phyloP scores from a whole-genome alignment of 352 stramenopile species.

The Globisporangium middletonii region DNA sequence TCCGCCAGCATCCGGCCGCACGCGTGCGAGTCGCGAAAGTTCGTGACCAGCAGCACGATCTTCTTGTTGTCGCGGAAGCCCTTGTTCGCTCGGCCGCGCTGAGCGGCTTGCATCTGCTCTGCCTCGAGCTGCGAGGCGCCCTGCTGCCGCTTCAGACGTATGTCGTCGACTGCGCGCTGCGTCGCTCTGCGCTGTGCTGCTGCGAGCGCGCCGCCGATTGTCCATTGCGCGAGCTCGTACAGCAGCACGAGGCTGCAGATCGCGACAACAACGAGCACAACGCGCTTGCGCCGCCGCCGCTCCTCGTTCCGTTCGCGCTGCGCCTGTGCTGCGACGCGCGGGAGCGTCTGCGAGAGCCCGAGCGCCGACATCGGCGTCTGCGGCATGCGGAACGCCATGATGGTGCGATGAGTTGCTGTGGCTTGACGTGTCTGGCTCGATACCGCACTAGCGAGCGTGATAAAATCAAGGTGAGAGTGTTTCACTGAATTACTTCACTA shows the following conservation, averaged over 20 bases:
- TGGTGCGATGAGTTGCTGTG: no score
- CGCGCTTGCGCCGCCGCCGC: constrained; percentile 11
- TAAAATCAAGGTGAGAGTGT: background rate
- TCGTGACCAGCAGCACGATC: constrained; percentile 70
- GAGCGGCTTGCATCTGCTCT: constrained; percentile 13
- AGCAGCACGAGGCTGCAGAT: constrained; percentile 23
- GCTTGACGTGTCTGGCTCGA: no score
- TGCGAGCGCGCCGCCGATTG: constrained; percentile 26
- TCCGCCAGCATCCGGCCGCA: constrained; percentile 54
- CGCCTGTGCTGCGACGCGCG: constrained; percentile 15
- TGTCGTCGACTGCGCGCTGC: constrained; percentile 22
- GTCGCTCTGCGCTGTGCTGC: constrained; percentile 16
- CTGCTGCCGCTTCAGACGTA: constrained; percentile 16
- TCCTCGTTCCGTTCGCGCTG: constrained; percentile 9
- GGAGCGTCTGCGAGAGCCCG: constrained; percentile 37
- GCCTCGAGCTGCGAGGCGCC: constrained; percentile 11
- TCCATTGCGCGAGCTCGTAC: constrained; percentile 37
- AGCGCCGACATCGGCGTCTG: constrained; percentile 58
- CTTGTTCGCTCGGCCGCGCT: constrained; percentile 4
- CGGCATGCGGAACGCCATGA: constrained; percentile 17
- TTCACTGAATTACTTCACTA: background rate
- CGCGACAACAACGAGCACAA: constrained; percentile 19
- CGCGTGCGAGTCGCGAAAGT: constrained; percentile 44
- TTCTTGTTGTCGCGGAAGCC: constrained; percentile 67
- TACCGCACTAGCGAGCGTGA: background rate